Conservation (phyloP, 192 early-diverging fungal species). For the Ambispora gerdemannii region DNA sequence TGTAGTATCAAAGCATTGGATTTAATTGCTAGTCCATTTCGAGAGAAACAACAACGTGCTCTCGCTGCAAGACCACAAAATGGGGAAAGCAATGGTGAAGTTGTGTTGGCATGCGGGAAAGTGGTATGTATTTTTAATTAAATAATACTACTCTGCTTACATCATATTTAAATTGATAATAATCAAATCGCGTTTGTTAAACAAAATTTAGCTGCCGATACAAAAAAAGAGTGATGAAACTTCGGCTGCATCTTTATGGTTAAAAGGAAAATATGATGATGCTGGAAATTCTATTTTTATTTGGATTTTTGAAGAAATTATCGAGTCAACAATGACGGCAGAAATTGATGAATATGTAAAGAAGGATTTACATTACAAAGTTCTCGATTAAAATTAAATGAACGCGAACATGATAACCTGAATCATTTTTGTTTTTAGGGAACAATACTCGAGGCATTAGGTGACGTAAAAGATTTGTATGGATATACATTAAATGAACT, state of each 20-base stretch:
- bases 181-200: slow-evolving; percentile 9
- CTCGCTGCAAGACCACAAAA: slow-evolving; percentile 38
- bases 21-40: slow-evolving; percentile 45
- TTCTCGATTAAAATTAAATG: too few species aligned
- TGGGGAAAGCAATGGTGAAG: slow-evolving; percentile 36
- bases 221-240: slow-evolving; percentile 48
- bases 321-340: slow-evolving; percentile 43
- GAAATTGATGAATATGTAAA: slow-evolving; percentile 42
- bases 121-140: slow-evolving; percentile 40
- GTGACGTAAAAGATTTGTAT: slow-evolving; percentile 51
- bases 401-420: too few species aligned
- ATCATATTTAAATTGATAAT: not conserved
- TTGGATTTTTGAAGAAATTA: slow-evolving; percentile 66
- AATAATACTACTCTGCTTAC: not conserved
- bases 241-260: slow-evolving; percentile 60
- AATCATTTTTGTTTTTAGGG: slow-evolving; percentile 44
- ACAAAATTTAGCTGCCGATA: slow-evolving; percentile 50
- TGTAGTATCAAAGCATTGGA: slow-evolving; percentile 42
- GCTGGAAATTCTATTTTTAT: slow-evolving; percentile 47
- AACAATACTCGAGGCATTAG: slow-evolving; percentile 41
- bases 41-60: slow-evolving; percentile 38
- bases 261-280: slow-evolving; percentile 52
- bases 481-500: slow-evolving; percentile 48
- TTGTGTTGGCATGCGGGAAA: slow-evolving; percentile 50
- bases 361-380: not conserved